These are phyloP conservation scores for Pleoardoris graminearum DNA, from an alignment of 2,329 filamentous ascomycete genomes.

Conservation along the genomic window DNA sequence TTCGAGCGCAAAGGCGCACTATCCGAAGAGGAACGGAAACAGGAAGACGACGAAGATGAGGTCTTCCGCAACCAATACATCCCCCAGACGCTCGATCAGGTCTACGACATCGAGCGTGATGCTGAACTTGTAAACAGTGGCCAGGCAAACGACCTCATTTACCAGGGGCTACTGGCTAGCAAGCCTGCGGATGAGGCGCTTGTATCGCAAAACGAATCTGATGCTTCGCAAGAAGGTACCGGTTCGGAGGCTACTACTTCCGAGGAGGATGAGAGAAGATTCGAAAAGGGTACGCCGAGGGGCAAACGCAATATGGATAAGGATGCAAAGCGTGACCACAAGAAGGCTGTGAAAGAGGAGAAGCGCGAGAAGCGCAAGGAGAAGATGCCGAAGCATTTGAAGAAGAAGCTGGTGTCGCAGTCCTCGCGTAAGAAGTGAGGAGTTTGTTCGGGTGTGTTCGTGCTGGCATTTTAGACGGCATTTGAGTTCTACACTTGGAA, in stretches of 20 bases:
- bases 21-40: slow-evolving; percentile 55
- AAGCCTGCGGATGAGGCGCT: slow-evolving; percentile 50
- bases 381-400: slow-evolving; percentile 95
- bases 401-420: slow-evolving; percentile 79
- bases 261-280: slow-evolving; percentile 37
- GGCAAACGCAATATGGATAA: slow-evolving; percentile 77
- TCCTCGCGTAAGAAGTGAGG: slow-evolving; percentile 63
- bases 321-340: slow-evolving; percentile 85
- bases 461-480: no score
- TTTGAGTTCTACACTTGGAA: no score
- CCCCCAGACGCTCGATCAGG: slow-evolving; percentile 90
- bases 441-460: no score
- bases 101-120: slow-evolving; percentile 94
- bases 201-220: slow-evolving; percentile 48
- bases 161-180: slow-evolving; percentile 79
- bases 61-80: slow-evolving; percentile 98
- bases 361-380: slow-evolving; percentile 91
- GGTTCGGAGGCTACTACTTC: slow-evolving; percentile 18
- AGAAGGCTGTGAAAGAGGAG: slow-evolving; percentile 89
- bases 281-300: slow-evolving; percentile 39
- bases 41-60: slow-evolving; percentile 78
- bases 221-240: slow-evolving; percentile 44
- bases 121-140: slow-evolving; percentile 75
- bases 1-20: slow-evolving; percentile 60
- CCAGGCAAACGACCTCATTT: slow-evolving; percentile 76